A percentile compares a stretch with the other conserved stretches of the same genome.
Conservation (phyloP, 352 stramenopile species). For the Thalassiosira oceanica region DNA sequence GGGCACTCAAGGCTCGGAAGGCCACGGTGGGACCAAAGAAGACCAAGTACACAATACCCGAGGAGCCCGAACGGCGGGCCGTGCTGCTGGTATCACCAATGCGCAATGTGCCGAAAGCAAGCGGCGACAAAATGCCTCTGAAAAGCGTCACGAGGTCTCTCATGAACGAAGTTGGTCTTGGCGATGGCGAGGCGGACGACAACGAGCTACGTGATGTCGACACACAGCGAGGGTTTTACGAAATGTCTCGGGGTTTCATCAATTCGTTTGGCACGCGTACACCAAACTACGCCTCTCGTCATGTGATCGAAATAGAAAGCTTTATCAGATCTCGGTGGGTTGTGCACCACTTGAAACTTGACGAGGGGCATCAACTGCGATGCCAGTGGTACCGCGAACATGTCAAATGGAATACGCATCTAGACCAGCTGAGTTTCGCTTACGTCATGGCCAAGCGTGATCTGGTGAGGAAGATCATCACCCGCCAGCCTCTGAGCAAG, state of each 20-base stretch:
- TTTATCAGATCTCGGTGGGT: slow-evolving; percentile 72
- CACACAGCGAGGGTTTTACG: slow-evolving; percentile 66
- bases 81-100: slow-evolving; percentile 55
- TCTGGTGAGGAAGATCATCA: slow-evolving; percentile 50
- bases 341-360: slow-evolving; percentile 64
- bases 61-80: slow-evolving; percentile 55
- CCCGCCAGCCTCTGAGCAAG: slow-evolving; percentile 8
- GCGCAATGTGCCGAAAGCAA: slow-evolving; percentile 18
- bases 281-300: slow-evolving; percentile 14
- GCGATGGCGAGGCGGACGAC: slow-evolving; percentile 19
- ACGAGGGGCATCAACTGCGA: slow-evolving; percentile 62
- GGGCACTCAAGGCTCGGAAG: slow-evolving; percentile 17
- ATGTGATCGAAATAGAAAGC: slow-evolving; percentile 61
- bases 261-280: slow-evolving; percentile 62
- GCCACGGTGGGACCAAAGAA: slow-evolving; percentile 45
- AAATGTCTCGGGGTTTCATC: slow-evolving; percentile 50
- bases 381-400: slow-evolving; percentile 79
- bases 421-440: slow-evolving; percentile 74
- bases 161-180: slow-evolving; percentile 54
- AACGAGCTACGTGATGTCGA: slow-evolving; percentile 28
- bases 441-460: slow-evolving; percentile 68
- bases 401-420: slow-evolving; percentile 53
- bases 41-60: slow-evolving; percentile 59
- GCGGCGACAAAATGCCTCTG: slow-evolving; percentile 43
- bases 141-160: slow-evolving; percentile 58